A percentile compares a stretch with the other conserved stretches of the same genome.
phyloP scores from a whole-genome alignment of 2,329 filamentous ascomycete genomes.

The Celoporthe dispersa region DNA sequence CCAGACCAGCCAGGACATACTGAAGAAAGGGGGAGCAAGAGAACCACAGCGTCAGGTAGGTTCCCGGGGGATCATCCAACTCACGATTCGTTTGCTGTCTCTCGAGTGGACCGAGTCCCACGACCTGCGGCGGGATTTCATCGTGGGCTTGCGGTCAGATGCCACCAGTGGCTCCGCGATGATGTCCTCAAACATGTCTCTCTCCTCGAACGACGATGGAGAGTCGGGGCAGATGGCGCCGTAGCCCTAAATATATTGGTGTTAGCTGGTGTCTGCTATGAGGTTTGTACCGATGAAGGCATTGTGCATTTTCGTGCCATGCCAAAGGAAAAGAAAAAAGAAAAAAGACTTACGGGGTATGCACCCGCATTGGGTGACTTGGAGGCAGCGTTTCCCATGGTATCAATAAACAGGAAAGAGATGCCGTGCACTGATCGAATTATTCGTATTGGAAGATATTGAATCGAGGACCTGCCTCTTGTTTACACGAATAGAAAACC shows the following conservation, averaged over 20 bases:
- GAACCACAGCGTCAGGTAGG: too few species aligned
- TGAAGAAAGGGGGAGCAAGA: not conserved
- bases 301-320: not conserved
- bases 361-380: not conserved
- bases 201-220: conserved; percentile 1
- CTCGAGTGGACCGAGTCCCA: conserved; percentile 8
- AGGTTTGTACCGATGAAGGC: too few species aligned
- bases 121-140: conserved; percentile 7
- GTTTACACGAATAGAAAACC: not conserved
- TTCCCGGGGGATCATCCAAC: not conserved
- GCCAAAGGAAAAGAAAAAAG: too few species aligned
- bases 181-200: conserved; percentile 8
- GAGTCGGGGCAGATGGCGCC: conserved; percentile 5
- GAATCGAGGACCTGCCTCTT: conserved; percentile 4
- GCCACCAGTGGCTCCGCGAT: conserved; percentile 7
- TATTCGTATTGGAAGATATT: not conserved
- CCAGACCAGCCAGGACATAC: not conserved
- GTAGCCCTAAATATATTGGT: not conserved
- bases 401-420: not conserved
- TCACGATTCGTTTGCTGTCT: conserved; percentile 10
- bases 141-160: conserved; percentile 5
- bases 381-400: conserved; percentile 10
- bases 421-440: not conserved
- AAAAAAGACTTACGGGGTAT: conserved; percentile 1
- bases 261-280: not conserved